Evolutionary conservation across 2,329 filamentous ascomycete species (phyloP), one percentile per base, ranked within the genome.

Genomic region (Aspergillus pseudotamarii): DNA sequence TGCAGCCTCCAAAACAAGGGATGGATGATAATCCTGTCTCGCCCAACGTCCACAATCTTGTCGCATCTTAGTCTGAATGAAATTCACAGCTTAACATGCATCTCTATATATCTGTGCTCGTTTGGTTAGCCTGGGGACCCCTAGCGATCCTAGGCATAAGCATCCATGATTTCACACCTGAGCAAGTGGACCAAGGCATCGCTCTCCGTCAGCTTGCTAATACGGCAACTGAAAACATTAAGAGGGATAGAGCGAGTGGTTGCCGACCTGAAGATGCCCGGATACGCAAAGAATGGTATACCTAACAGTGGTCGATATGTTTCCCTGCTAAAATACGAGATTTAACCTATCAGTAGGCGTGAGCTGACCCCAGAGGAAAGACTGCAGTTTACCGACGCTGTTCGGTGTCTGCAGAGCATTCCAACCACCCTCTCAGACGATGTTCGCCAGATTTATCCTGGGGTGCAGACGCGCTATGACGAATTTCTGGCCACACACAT

Each of bases 331-430:
- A 21, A 14, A 28, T 9, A 8, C 10, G 19, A 21, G 19, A 36
- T 23, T 19, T 34, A 36, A 54, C n/a, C 9, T 3, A n/a, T 36
- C 3, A 3, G 4, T 54, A 54, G 51, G 51, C 51, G 51, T 6
- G 51, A 54, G 19, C n/a, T 54, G 30, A 11, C 30, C 19, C 28
- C 23, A 23, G 10, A n/a, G 51, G 51, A 28, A 12, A 23, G 51
- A 1, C 19, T 3, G 30, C 26, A 54, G 19, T 54, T 54, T 10
- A 63, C 36, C 23, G 32, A 50, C 10, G 61, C 61, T 26, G 34
- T 63, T 36, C 36, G 51, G 30, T 63, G 61, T 36, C 56, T 63
- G 57, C 58, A 63, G 50, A n/a, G 57, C 4, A 55, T 21, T 21
- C 61, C 57, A 4, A 43, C 51, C 4, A 32, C 21, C 2, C 21